Evolutionary conservation across 2,329 filamentous ascomycete species (phyloP).

Genomic region (Phyllosticta paracitricarpa): DNA sequence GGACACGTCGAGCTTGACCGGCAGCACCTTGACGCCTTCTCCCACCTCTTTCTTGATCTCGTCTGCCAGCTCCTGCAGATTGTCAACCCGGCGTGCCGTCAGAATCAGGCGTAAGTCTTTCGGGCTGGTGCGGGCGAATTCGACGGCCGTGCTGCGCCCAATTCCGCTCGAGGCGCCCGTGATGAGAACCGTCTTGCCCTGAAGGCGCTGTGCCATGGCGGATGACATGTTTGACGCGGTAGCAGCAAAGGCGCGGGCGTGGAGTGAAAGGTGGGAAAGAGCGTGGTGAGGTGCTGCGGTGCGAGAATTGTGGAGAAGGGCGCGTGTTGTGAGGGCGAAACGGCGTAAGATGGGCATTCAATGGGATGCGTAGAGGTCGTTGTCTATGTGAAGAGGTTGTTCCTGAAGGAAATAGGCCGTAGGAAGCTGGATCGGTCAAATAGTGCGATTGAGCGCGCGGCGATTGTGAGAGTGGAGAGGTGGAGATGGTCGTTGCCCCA

Average conservation of each 20-base stretch:
- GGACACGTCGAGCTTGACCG: slow-evolving; percentile 80
- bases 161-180: slow-evolving; percentile 93
- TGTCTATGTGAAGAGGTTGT: not conserved
- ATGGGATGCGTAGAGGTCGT: not conserved
- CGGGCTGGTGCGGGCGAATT: slow-evolving; percentile 82
- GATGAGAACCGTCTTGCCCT: slow-evolving; percentile 84
- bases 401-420: not conserved
- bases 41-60: slow-evolving; percentile 71
- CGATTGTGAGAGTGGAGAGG: slow-evolving; percentile 9
- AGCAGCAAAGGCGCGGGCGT: not conserved
- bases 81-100: slow-evolving; percentile 77
- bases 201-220: slow-evolving; percentile 69
- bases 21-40: slow-evolving; percentile 65
- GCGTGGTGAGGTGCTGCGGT: not conserved
- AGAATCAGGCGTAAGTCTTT: slow-evolving; percentile 72
- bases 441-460: slow-evolving; percentile 10
- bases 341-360: slow-evolving; percentile 7
- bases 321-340: slow-evolving; percentile 14
- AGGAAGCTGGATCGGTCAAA: not conserved
- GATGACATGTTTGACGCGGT: slow-evolving; percentile 47
- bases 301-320: slow-evolving; percentile 9
- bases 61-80: slow-evolving; percentile 62
- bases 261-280: not conserved
- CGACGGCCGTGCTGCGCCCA: slow-evolving; percentile 70
- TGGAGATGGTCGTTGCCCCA: not conserved